Conservation (phyloP, 2,329 filamentous ascomycete species). For the Parascedosporium putredinis region DNA sequence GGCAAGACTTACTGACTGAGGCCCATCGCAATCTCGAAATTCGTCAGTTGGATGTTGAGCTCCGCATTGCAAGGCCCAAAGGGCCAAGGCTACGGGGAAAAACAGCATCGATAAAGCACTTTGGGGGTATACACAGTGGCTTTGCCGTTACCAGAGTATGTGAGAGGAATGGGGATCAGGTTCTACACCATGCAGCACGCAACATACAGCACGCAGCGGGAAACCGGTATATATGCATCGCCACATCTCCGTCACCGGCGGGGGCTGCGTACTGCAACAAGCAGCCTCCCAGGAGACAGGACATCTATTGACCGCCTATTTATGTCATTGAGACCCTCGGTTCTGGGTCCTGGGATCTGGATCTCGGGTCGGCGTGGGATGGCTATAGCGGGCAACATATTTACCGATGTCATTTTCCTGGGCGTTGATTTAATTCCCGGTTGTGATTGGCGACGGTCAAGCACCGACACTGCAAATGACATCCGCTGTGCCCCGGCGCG, state of each 20-base stretch:
- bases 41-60: background rate
- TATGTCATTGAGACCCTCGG: background rate
- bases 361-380: background rate
- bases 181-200: too few relatives aligned
- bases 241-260: too few relatives aligned
- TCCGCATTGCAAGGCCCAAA: background rate
- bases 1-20: background rate
- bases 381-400: background rate
- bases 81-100: background rate
- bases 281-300: too few relatives aligned
- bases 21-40: background rate
- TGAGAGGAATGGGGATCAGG: too few relatives aligned
- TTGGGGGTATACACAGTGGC: too few relatives aligned
- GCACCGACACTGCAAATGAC: too few relatives aligned
- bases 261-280: too few relatives aligned
- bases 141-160: too few relatives aligned
- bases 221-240: too few relatives aligned
- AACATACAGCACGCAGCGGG: too few relatives aligned
- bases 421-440: background rate
- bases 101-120: too few relatives aligned
- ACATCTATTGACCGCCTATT: background rate
- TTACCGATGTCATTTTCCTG: background rate
- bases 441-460: background rate
- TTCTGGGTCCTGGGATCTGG: background rate
- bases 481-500: too few relatives aligned